These are phyloP conservation scores for Albugo candida DNA, from an alignment of 352 stramenopile genomes.

Conservation along the genomic window DNA sequence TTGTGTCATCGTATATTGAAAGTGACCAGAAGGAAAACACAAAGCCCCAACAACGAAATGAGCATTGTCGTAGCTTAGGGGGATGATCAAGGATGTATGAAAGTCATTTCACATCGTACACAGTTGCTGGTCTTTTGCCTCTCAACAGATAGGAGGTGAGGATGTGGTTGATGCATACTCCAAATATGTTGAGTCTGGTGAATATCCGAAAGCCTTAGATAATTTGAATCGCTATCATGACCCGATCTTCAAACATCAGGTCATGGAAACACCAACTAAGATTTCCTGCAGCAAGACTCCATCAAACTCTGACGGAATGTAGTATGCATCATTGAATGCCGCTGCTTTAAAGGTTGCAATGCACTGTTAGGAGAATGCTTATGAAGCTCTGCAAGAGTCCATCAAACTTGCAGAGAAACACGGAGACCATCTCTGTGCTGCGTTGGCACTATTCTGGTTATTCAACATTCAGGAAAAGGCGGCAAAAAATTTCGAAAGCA, in stretches of 20 bases:
- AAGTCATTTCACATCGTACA: not conserved
- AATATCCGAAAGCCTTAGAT: conserved; percentile 77
- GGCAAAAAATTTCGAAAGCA: conserved; percentile 30
- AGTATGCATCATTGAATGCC: conserved; percentile 83
- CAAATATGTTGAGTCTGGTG: conserved; percentile 59
- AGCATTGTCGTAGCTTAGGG: not conserved
- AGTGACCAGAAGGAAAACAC: not conserved
- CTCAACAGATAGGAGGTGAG: not conserved
- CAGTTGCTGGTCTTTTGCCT: not conserved
- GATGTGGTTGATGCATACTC: conserved; percentile 63
- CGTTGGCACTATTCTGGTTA: conserved; percentile 82
- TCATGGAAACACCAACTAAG: conserved; percentile 1
- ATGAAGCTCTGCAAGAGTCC: conserved; percentile 81
- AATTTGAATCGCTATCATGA: conserved; percentile 87
- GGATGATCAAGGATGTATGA: not conserved
- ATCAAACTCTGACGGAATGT: conserved; percentile 19
- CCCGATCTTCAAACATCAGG: conserved; percentile 46
- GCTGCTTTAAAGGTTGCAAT: conserved; percentile 76
- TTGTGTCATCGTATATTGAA: conserved; percentile 29
- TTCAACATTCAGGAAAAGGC: conserved; percentile 38
- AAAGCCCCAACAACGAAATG: not conserved
- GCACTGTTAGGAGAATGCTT: conserved; percentile 45
- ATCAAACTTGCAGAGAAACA: conserved; percentile 85
- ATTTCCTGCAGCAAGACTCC: not conserved
- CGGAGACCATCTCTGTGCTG: conserved; percentile 81